These are phyloP conservation scores for Candida sanyiensis DNA, from an alignment of 805 yeast species.

Conservation along the genomic window DNA sequence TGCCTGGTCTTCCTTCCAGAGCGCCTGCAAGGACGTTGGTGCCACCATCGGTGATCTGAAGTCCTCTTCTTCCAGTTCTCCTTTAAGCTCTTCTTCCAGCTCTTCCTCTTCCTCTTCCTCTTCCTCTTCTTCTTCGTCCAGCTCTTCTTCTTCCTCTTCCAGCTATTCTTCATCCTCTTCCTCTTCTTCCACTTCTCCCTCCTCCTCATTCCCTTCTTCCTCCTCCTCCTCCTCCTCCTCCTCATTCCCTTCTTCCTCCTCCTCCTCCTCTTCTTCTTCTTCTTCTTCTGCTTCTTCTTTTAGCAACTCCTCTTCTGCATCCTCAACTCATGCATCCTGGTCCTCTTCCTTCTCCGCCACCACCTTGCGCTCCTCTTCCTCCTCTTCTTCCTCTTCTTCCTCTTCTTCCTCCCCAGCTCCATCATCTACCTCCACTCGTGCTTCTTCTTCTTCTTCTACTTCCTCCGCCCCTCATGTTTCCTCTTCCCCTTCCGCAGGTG, in stretches of 20 bases:
- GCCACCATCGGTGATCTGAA: constrained; percentile 17
- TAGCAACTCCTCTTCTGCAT: constrained; percentile 23
- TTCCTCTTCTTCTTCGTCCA: constrained; percentile 9
- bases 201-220: constrained; percentile 27
- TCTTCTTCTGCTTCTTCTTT: constrained; percentile 22
- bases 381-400: constrained; percentile 16
- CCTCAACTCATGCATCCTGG: constrained; percentile 13
- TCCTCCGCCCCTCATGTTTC: constrained; percentile 7
- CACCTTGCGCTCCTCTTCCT: constrained; percentile 15
- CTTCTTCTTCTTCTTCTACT: constrained; percentile 6
- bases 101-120: constrained; percentile 14
- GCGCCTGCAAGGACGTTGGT: constrained; percentile 46
- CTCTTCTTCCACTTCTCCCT: constrained; percentile 25
- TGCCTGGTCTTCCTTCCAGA: constrained; percentile 56
- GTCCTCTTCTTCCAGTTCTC: constrained; percentile 6
- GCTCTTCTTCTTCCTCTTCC: constrained; percentile 11
- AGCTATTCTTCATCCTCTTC: constrained; percentile 26
- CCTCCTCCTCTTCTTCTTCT: constrained; percentile 22
- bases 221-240: constrained; percentile 24
- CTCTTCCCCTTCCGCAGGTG: constrained; percentile 6
- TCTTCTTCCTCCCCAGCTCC: too few species aligned
- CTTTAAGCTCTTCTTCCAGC: constrained; percentile 13
- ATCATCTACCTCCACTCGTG: constrained; percentile 7
- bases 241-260: constrained; percentile 22
- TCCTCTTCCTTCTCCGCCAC: constrained; percentile 19